Percentiles rank a stretch among this genome's conserved stretches.
phyloP scores from a whole-genome alignment of 305 asterid species.

The Rubia occidens region DNA sequence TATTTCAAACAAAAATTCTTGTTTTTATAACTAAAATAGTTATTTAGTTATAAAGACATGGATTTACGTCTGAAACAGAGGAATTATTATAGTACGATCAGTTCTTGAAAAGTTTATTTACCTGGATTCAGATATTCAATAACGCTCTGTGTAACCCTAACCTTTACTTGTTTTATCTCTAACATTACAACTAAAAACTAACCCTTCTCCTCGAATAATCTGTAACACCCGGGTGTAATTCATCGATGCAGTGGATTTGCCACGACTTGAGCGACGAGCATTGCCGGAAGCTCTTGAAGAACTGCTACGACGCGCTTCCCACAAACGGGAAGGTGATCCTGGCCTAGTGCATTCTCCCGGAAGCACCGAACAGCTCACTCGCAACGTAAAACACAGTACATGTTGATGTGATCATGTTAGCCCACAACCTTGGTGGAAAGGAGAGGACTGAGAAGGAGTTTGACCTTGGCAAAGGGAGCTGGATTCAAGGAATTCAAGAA shows the following conservation, averaged over 20 bases:
- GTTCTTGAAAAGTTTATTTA: constrained; percentile 66
- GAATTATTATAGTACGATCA: constrained; percentile 14
- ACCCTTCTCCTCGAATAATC: not conserved
- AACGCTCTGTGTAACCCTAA: not conserved
- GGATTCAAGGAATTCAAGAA: constrained; percentile 48
- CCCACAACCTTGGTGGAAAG: constrained; percentile 81
- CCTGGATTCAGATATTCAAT: too few relatives aligned
- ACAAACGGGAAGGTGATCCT: constrained; percentile 58
- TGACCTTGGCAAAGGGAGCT: constrained; percentile 47
- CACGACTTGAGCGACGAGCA: constrained; percentile 83
- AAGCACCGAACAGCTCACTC: constrained; percentile 44
- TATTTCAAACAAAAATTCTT: not conserved
- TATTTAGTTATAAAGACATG: not conserved
- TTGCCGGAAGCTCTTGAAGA: constrained; percentile 58
- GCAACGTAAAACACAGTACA: constrained; percentile 51
- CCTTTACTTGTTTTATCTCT: too few relatives aligned
- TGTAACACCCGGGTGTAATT: not conserved
- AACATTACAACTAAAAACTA: too few relatives aligned
- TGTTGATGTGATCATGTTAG: constrained; percentile 65
- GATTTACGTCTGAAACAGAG: not conserved
- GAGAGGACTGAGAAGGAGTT: constrained; percentile 83
- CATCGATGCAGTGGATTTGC: constrained; percentile 55
- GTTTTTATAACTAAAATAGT: not conserved
- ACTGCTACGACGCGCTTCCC: constrained; percentile 59
- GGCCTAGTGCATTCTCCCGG: constrained; percentile 57